Evolutionary conservation across 768 basidiomycete species (phyloP).

Genomic region (Austroboletus eburneus): DNA sequence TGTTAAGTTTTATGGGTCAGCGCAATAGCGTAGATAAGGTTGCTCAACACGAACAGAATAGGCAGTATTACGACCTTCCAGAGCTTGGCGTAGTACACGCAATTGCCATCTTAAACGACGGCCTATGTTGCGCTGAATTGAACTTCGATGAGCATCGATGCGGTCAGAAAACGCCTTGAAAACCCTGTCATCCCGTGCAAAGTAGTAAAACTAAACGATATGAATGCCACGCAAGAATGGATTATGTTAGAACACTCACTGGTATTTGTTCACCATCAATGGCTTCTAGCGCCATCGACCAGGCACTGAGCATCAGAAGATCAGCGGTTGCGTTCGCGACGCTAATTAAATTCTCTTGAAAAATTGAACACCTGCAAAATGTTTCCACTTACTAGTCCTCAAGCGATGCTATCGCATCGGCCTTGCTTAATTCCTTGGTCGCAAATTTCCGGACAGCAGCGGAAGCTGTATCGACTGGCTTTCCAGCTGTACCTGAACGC

Average conservation of each 20-base stretch:
- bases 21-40: neutral
- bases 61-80: conserved; percentile 64
- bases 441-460: conserved; percentile 81
- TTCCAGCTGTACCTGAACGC: conserved; percentile 58
- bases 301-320: conserved; percentile 75
- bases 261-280: conserved; percentile 67
- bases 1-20: conserved; percentile 21
- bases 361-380: neutral
- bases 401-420: conserved; percentile 70
- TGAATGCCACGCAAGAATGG: neutral
- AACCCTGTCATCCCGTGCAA: conserved; percentile 88
- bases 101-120: conserved; percentile 71
- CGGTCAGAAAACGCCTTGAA: conserved; percentile 62
- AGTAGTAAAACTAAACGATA: conserved; percentile 63
- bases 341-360: conserved; percentile 34
- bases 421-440: conserved; percentile 79
- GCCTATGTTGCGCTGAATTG: conserved; percentile 46
- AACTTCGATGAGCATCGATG: conserved; percentile 34
- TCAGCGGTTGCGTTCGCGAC: conserved; percentile 89
- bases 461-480: conserved; percentile 74
- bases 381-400: conserved; percentile 79
- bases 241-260: conserved; percentile 38
- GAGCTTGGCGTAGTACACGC: conserved; percentile 52
- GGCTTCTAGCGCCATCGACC: conserved; percentile 60
- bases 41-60: conserved; percentile 50